Evolutionary conservation across 805 yeast species (phyloP), one percentile per base, ranked within the genome.

Genomic region (Tetrapisispora nanseiensis): DNA sequence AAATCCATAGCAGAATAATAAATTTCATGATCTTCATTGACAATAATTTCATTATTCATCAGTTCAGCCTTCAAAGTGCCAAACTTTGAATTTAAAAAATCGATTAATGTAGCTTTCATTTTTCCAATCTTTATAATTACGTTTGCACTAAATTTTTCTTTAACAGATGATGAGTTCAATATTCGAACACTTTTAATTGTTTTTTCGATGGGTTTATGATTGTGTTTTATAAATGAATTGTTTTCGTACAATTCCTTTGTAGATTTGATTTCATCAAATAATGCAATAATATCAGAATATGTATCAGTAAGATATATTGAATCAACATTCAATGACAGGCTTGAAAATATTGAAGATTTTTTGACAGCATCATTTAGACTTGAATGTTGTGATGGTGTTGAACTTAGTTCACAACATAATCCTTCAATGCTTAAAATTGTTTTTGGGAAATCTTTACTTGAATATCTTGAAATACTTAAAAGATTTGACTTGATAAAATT

Each of bases 171-270:
- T 7, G 61, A 49, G 12, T 52, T 51, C 37, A 59, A 26, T 21
- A 59, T 46, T 30, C 61, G 41, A 2, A 60, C 59, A 44, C 61
- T 56, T 27, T 48, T 52, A 7, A 35, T 48, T 4, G 16, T 4
- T 20, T n/a, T n/a, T n/a, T n/a, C n/a, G n/a, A n/a, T n/a, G n/a
- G n/a, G n/a, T n/a, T n/a, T n/a, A n/a, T n/a, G n/a, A n/a, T n/a
- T n/a, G n/a, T n/a, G n/a, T n/a, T n/a, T n/a, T n/a, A n/a, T n/a
- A n/a, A n/a, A n/a, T n/a, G n/a, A n/a, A n/a, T n/a, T n/a, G n/a
- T n/a, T n/a, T n/a, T n/a, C n/a, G n/a, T n/a, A n/a, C n/a, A n/a
- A n/a, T n/a, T n/a, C n/a, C n/a, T n/a, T n/a, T n/a, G n/a, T n/a
- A n/a, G n/a, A n/a, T n/a, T n/a, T n/a, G n/a, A n/a, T n/a, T n/a